Conservation (phyloP, 768 basidiomycete species). For the Arthromyces matolae region DNA sequence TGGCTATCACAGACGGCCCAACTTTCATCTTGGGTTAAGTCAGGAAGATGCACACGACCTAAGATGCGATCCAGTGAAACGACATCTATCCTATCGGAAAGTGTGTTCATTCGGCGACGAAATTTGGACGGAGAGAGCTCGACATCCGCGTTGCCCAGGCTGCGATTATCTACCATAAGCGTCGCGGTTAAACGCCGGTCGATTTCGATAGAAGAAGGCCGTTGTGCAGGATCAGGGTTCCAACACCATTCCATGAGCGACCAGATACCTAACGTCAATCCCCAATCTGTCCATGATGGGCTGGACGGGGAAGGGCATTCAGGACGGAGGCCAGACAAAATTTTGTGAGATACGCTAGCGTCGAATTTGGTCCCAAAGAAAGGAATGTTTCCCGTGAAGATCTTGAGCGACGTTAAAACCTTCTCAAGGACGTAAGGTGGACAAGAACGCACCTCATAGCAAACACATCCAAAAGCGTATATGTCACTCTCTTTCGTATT, state of each 20-base stretch:
- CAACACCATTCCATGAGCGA: neutral
- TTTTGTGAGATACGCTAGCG: neutral
- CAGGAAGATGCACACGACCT: too few relatives aligned
- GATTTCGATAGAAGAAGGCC: neutral
- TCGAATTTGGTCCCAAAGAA: neutral
- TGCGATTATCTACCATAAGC: too few relatives aligned
- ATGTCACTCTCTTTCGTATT: neutral
- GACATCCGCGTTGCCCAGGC: too few relatives aligned
- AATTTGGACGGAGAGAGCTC: too few relatives aligned
- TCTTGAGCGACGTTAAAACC: neutral
- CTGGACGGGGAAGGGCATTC: neutral
- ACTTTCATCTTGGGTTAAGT: too few relatives aligned
- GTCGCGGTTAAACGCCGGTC: too few relatives aligned
- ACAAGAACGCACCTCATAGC: too few relatives aligned
- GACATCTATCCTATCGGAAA: too few relatives aligned
- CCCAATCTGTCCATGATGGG: neutral
- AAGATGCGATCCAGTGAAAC: too few relatives aligned
- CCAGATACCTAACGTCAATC: neutral
- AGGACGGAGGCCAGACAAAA: neutral
- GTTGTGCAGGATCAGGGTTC: neutral
- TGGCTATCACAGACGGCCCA: too few relatives aligned
- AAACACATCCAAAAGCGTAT: neutral
- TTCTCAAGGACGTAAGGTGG: neutral
- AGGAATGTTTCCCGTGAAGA: neutral
- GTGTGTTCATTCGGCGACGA: too few relatives aligned